Evolutionary conservation across 805 yeast species (phyloP), one percentile per base, ranked within the genome.

Genomic region (Kuraishia cidri): DNA sequence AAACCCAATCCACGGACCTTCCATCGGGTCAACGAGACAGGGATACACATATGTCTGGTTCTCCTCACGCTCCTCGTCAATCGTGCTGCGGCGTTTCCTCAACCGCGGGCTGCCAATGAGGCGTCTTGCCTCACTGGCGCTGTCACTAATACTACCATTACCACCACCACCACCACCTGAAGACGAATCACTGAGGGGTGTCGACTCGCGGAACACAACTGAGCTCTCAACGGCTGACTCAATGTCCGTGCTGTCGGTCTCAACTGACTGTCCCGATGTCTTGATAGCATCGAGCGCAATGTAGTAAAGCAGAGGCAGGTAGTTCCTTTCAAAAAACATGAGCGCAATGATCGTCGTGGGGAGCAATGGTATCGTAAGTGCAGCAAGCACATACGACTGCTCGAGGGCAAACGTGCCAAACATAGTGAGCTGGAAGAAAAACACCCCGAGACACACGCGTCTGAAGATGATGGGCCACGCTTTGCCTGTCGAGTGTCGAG

Each of bases 401-500:
- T 74, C 79, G 34, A 75, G 58, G 2, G 79, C 80, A 28, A 75
- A 51, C 0, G 80, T 70, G 9, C 82, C 81, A 48, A 73, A 64
- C 78, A 74, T 74, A 40, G 74, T 73, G n/a, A 75, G 46, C 38
- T 75, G 79, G 42, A 75, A 67, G 24, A 75, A 58, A 8, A 74
- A 50, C 28, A 73, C 50, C 1, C 81, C 82, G 20, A 75, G 46
- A 35, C 74, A 64, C 20, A 73, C 58, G 32, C 82, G 50, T 35
- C 75, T 56, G 40, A 73, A 72, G 5, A 75, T 71, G 54, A 74
- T 68, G 3, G 79, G 79, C 82, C 82, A 75, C 3, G 72, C 77
- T 43, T 72, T 72, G 4, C 82, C 82, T 0, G 81, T 75, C 10
- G 79, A 71, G 48, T 75, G 80, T 16, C 73, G 77, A 1, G 79